A percentile compares a stretch with the other conserved stretches of the same genome.
Evolutionary conservation across 2,329 filamentous ascomycete species (phyloP).

Genomic region (Stromatinia cepivora): DNA sequence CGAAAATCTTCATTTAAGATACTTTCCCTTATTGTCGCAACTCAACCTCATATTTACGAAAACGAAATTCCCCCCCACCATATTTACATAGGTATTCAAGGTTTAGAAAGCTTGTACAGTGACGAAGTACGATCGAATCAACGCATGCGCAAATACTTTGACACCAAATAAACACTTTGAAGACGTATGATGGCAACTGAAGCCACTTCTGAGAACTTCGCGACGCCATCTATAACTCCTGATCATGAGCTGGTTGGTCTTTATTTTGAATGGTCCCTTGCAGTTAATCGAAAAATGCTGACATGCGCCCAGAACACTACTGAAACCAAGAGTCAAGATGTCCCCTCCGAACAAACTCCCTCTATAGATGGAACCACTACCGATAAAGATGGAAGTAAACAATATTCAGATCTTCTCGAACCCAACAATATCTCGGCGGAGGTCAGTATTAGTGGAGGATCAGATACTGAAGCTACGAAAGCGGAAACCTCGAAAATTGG

Average conservation of each 20-base stretch:
- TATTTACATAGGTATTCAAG: background rate
- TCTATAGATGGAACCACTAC: constrained; percentile 50
- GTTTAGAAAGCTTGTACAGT: constrained; percentile 27
- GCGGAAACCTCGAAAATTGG: constrained; percentile 54
- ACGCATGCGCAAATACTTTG: constrained; percentile 39
- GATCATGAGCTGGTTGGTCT: constrained; percentile 41
- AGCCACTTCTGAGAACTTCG: constrained; percentile 53
- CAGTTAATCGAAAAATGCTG: constrained; percentile 25
- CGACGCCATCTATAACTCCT: constrained; percentile 37
- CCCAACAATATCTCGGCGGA: constrained; percentile 62
- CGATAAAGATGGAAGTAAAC: constrained; percentile 53
- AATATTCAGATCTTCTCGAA: constrained; percentile 57
- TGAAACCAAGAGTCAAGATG: constrained; percentile 55
- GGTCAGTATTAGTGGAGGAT: constrained; percentile 70
- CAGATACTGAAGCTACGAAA: constrained; percentile 72
- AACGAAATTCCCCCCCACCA: constrained; percentile 13
- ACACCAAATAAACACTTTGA: constrained; percentile 41
- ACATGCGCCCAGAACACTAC: constrained; percentile 38
- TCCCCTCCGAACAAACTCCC: constrained; percentile 41
- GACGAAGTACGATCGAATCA: constrained; percentile 12
- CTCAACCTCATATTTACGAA: background rate
- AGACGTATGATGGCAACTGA: constrained; percentile 67
- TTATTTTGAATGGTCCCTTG: background rate
- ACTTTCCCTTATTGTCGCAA: constrained; percentile 5
- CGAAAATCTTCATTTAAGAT: background rate